Base-by-base conservation (phyloP, 2,329 filamentous ascomycete genomes). In the Fonsecaea monophora region DNA sequence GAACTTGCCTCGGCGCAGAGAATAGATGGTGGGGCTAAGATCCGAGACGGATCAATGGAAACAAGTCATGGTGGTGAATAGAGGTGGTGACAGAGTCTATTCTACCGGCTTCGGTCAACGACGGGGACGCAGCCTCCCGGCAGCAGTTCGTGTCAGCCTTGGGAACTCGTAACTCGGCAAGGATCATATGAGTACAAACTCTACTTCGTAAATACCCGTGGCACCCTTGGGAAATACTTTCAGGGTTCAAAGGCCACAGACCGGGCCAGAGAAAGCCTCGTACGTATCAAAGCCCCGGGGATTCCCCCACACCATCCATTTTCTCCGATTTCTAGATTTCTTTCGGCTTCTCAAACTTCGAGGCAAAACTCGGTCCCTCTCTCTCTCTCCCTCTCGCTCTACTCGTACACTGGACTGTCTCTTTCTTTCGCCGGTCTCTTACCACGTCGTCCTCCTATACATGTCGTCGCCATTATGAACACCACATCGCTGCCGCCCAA, bases 401-500 rank as follows among this genome's bases (percentile, higher is more conserved):
- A 18, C n/a, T 13, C 37, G 13, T 13, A 3, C 25, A 25, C 25
- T 25, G 37, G 37, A 38, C 37, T 30, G 8, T 35, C 38, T 61
- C 50, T 60, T n/a, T 35, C 25, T 54, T 15, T 34, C 10, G 10
- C 37, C 34, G 30, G 18, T 42, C 50, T 42, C 42, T 60, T 25
- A 25, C 25, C 42, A 45, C 53, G 30, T 61, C 40, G 30, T 62
- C 35, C 48, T 1, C 12, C 21, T 45, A 15, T 62, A 18, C 62
- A 69, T 66, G 63, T 67, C 53, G 53, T 42, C 64, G 61, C 32
- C 45, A 67, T 67, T 57, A 67, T 69, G 64, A 70, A 32, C 55
- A 62, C 63, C 69, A 64, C 71, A 70, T 72, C 70, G 59, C 70
- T 72, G 71, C 71, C 70, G 68, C 71, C 70, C 58, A 68, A 70